phyloP scores from a whole-genome alignment of 2,329 filamentous ascomycete species.

The Mollisia scopiformis region DNA sequence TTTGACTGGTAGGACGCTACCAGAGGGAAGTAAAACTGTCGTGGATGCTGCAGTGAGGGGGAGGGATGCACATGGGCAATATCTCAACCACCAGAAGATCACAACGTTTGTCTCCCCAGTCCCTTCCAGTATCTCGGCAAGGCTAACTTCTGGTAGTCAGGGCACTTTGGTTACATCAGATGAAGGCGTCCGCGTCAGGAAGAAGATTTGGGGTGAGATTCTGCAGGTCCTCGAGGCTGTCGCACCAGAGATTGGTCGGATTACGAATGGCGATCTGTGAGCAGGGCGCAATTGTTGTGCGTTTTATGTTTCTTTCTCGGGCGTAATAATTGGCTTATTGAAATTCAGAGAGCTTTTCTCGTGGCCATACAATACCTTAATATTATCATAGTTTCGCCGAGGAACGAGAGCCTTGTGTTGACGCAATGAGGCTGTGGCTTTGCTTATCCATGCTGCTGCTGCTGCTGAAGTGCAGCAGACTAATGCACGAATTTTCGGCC shows the following conservation, averaged over 20 bases:
- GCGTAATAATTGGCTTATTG: not conserved
- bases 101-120: not conserved
- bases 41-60: conserved; percentile 27
- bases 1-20: conserved; percentile 22
- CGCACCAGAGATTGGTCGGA: not conserved
- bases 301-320: not conserved
- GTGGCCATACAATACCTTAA: not conserved
- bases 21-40: conserved; percentile 30
- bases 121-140: not conserved
- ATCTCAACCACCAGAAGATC: conserved; percentile 23
- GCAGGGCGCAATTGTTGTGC: not conserved
- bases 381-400: too few relatives aligned
- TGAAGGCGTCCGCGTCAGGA: not conserved
- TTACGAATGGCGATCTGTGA: not conserved
- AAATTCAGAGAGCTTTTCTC: not conserved
- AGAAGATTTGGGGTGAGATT: conserved; percentile 2
- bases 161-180: conserved; percentile 2
- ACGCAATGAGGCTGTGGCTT: not conserved
- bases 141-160: not conserved
- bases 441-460: too few relatives aligned
- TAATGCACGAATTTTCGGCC: too few relatives aligned
- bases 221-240: not conserved
- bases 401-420: too few relatives aligned
- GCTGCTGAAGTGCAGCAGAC: too few relatives aligned
- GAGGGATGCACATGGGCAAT: conserved; percentile 28